Evolutionary conservation across 1,284 basidiomycete species (phyloP), one percentile per base, ranked within the genome.

Genomic region (Rhodotorula sp.): DNA sequence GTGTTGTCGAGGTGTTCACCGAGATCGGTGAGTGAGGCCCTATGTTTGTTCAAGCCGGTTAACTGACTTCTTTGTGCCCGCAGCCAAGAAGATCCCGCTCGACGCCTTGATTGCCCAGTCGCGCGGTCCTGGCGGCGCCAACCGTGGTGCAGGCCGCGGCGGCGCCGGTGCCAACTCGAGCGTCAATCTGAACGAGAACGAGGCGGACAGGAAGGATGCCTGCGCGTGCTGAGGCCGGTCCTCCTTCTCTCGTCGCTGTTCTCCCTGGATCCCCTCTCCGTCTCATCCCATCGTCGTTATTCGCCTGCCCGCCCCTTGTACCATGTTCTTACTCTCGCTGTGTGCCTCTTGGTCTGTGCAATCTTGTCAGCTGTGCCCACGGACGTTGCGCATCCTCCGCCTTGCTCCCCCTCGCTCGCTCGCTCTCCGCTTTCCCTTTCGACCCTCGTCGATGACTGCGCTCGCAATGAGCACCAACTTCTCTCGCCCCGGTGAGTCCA

Each of bases 1-100:
- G 94, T 57, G 87, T 99, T 63, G 89, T 94, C 57, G 95, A 99
- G 79, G 88, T 99, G 46, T 99, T 99, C 80, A 99, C 95, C 13
- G 96, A 99, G 82, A 96, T 97, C 78, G 94, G 93, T 94, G 70
- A 70, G 88, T 82, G 67, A 64, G 0, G 30, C 50, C 28, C 26
- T 47, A 10, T 31, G 10, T 44, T 1, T 18, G 46, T 4, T 15
- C 22, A 4, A 5, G 9, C 16, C 16, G 16, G 5, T 0, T 2
- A 47, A 31, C 58, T 65, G 44, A 54, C 53, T 0, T 13, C 11
- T 8, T 4, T 20, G 4, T 22, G 13, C 4, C 5, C 11, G 28
- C 79, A 94, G 92, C 92, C 81, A 94, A 94, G 86, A 94, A 93
- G 82, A 95, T 96, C 77, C 94, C 94, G 31, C 91, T 95, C 79